Evolutionary conservation across 257 asterid genomes (phyloP).

Genomic region (Solanum megistacrolobum): DNA sequence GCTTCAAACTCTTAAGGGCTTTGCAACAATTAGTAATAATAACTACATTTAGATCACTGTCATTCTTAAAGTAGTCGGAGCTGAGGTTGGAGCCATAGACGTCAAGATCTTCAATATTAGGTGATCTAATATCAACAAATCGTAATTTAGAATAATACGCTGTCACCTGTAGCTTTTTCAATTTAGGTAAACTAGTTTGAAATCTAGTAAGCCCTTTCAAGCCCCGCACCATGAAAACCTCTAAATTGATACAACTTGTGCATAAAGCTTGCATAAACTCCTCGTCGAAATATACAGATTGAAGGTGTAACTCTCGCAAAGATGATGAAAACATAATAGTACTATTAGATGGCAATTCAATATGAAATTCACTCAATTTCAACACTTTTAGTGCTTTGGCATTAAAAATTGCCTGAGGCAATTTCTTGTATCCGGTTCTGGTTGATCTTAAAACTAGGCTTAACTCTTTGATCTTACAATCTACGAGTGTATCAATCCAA

Average conservation of each 20-base stretch:
- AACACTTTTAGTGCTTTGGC: neutral
- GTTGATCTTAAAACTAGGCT: neutral
- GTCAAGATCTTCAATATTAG: neutral
- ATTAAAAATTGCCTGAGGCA: neutral
- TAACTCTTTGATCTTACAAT: neutral
- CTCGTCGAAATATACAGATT: neutral
- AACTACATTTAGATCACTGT: neutral
- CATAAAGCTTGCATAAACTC: neutral
- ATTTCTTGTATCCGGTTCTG: no score
- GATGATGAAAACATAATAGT: neutral
- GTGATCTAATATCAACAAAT: neutral
- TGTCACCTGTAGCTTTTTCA: neutral
- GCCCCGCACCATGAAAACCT: neutral
- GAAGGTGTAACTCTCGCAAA: neutral
- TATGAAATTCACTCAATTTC: neutral
- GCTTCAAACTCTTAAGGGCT: neutral
- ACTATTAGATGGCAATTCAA: neutral
- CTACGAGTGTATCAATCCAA: neutral
- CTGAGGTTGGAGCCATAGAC: neutral
- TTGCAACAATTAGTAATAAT: neutral
- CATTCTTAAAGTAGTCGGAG: no score
- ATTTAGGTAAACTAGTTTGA: neutral
- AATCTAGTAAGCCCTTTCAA: neutral
- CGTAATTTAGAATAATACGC: neutral
- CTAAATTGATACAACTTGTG: neutral